These are phyloP conservation scores for Cladosporium sp. DNA, from an alignment of 2,329 filamentous ascomycete species.

Conservation along the genomic window DNA sequence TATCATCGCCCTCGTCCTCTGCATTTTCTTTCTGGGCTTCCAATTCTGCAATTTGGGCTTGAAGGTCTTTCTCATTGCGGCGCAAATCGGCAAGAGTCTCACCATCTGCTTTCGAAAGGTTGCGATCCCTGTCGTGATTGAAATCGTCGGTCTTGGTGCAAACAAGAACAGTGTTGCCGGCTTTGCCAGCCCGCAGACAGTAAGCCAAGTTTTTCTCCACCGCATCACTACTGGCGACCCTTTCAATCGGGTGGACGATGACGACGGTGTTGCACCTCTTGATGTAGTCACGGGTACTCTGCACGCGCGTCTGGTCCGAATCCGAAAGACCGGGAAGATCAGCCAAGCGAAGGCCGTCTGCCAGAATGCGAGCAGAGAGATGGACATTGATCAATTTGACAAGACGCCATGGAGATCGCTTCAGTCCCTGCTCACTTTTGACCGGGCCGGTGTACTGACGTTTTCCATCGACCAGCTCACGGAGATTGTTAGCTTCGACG, in stretches of 20 bases:
- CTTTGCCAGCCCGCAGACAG: not conserved
- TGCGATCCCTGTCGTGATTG: not conserved
- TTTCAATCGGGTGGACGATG: not conserved
- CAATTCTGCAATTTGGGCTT: not conserved
- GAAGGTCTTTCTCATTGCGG: not conserved
- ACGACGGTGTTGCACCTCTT: not conserved
- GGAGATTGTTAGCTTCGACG: not conserved
- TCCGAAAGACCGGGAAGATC: not conserved
- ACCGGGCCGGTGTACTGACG: not conserved
- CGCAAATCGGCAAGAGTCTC: not conserved
- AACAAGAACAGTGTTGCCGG: not conserved
- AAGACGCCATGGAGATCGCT: not conserved
- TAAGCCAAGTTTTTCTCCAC: not conserved
- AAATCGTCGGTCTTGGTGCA: not conserved
- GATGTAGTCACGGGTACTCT: not conserved
- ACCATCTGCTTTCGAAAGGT: not conserved
- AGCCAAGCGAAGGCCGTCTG: not conserved
- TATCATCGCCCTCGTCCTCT: not conserved
- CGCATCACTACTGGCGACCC: not conserved
- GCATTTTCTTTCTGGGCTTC: not conserved
- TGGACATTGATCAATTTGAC: not conserved
- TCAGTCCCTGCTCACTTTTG: not conserved
- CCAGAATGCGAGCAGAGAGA: not conserved
- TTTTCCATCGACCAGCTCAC: not conserved
- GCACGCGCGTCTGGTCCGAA: not conserved